Percentiles rank a stretch among this genome's conserved stretches.
phyloP scores from a whole-genome alignment of 1,139 yeast species.

The Candida glucosophila region DNA sequence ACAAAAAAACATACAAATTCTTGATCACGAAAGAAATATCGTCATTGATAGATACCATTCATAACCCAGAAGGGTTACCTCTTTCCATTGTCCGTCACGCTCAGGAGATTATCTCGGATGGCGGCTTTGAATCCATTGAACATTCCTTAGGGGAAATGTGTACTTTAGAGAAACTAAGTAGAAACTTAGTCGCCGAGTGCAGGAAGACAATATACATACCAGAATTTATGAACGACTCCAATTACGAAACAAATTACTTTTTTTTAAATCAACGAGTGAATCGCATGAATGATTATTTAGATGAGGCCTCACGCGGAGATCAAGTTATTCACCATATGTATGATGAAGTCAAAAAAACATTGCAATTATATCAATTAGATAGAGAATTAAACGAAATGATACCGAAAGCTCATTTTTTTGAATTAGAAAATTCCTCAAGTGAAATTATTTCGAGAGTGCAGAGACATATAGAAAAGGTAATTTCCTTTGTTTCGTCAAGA shows the following conservation, averaged over 20 bases:
- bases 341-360: slow-evolving; percentile 28
- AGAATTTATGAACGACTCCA: no score
- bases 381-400: slow-evolving; percentile 34
- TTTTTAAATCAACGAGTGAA: slow-evolving; percentile 30
- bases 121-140: slow-evolving; percentile 42
- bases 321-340: slow-evolving; percentile 36
- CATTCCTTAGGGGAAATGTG: slow-evolving; percentile 38
- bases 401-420: slow-evolving; percentile 40
- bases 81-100: slow-evolving; percentile 46
- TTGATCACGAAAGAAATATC: slow-evolving; percentile 44
- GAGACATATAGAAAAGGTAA: slow-evolving; percentile 18
- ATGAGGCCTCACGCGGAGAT: slow-evolving; percentile 61
- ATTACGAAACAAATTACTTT: no score
- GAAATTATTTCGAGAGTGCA: slow-evolving; percentile 26
- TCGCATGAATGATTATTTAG: slow-evolving; percentile 40
- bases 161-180: slow-evolving; percentile 30
- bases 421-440: slow-evolving; percentile 32
- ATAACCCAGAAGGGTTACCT: slow-evolving; percentile 59
- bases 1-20: slow-evolving; percentile 36
- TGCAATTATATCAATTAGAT: slow-evolving; percentile 39
- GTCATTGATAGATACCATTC: slow-evolving; percentile 55
- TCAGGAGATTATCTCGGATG: slow-evolving; percentile 43
- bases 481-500: slow-evolving; percentile 22
- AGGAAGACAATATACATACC: slow-evolving; percentile 50
- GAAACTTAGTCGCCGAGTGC: slow-evolving; percentile 35